Base-by-base conservation (phyloP, 805 yeast genomes). In the Ogataea salicorniae region DNA sequence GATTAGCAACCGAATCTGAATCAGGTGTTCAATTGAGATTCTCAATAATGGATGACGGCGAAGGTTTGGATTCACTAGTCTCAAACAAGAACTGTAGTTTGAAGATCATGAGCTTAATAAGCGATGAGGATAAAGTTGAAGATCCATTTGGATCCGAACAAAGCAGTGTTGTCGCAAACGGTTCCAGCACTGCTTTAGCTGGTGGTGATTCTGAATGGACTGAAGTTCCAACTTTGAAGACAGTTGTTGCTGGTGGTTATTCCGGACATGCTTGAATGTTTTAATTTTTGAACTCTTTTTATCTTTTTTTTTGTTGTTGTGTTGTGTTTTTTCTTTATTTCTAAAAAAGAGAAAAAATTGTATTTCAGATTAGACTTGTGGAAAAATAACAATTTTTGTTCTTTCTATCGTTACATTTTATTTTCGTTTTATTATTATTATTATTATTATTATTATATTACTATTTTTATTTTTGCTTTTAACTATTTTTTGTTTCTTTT, bases 11-110 rank as follows among this genome's bases (percentile, higher is more conserved):
- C n/a, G 97, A 89, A 66, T 75, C 84, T 20, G 81, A 80, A 15
- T 73, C 81, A 31, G 96, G 96, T 37, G 80, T 88, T 43, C 84
- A 81, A 58, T 69, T 85, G 39, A 80, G 83, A 62, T 87, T 84
- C 60, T 67, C 73, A n/a, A 64, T 79, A 31, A 62, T 64, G 16
- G 31, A 17, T 13, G 41, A 39, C 9, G 34, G 41, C 2, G 31
- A 31, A 23, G 41, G 34, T 7, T 26, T 39, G 17, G 41, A 26
- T 26, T 9, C 31, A 6, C 37, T 16, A 15, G 17, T 40, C 29
- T 23, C 42, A 29, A 67, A 46, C 68, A 63, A 50, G 66, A 68
- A 33, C 75, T 82, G 35, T 75, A 76, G 33, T 61, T 26, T 39
- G 18, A 17, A 39, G 14, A 11, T 39, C 18, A 7, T 23, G 7